Conservation (phyloP, 306 rosid species). For the Sicyos baderoa region DNA sequence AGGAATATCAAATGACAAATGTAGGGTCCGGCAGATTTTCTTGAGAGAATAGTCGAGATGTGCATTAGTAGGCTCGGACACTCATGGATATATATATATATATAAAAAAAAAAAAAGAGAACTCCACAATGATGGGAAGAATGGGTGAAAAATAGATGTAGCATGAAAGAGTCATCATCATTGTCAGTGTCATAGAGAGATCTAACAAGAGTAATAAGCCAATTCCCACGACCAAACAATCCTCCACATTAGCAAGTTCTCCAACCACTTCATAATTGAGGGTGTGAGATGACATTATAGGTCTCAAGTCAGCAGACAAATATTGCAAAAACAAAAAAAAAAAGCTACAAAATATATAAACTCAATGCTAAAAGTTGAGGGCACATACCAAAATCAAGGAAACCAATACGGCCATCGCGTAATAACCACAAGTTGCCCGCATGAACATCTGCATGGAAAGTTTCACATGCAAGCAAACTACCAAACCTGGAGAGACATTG, state of each 20-base stretch:
- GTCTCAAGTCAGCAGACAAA: neutral
- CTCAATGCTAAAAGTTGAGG: constrained; percentile 14
- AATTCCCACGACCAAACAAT: neutral
- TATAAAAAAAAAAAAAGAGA: too few species aligned
- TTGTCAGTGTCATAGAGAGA: neutral
- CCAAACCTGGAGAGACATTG: constrained; percentile 68
- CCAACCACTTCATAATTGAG: neutral
- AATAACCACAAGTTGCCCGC: constrained; percentile 93
- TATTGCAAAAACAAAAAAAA: too few species aligned
- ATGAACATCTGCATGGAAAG: constrained; percentile 96
- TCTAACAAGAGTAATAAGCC: neutral
- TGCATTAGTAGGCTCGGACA: too few species aligned
- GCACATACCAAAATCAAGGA: constrained; percentile 86
- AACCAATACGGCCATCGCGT: constrained; percentile 93
- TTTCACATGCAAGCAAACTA: constrained; percentile 94
- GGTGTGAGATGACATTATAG: constrained; percentile 15
- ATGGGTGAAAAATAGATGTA: neutral
- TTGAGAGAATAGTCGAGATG: too few species aligned
- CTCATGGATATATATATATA: too few species aligned
- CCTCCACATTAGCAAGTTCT: neutral
- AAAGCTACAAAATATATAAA: constrained; percentile 15
- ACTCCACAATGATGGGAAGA: neutral
- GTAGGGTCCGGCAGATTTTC: too few species aligned
- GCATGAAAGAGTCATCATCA: neutral
- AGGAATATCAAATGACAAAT: too few species aligned